Percentiles rank a stretch among this genome's conserved stretches.
Conservation (phyloP, 2,329 filamentous ascomycete genomes). For the Botrytis galanthina region DNA sequence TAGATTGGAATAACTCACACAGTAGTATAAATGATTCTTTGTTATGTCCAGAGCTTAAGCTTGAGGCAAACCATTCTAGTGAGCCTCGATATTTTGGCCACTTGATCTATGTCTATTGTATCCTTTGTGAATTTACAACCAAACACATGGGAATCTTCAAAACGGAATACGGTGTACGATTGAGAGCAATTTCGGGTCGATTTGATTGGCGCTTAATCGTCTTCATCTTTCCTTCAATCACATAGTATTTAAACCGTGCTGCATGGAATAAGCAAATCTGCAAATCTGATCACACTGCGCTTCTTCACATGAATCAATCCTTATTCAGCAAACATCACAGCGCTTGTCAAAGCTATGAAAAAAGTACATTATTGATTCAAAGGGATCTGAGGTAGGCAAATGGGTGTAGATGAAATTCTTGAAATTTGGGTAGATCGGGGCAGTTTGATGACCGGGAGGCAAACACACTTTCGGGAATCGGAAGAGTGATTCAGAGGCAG, state of each 20-base stretch:
- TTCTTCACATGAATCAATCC: slow-evolving; percentile 4
- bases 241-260: not conserved
- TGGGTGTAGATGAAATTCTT: not conserved
- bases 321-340: not conserved
- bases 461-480: not conserved
- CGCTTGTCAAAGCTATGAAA: slow-evolving; percentile 8
- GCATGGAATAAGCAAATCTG: not conserved
- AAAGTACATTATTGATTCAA: not conserved
- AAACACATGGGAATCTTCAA: not conserved
- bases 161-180: not conserved
- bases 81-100: not conserved
- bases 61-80: not conserved
- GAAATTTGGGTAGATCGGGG: not conserved
- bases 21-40: not conserved
- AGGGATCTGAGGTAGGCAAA: not conserved
- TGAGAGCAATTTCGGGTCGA: not conserved
- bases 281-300: slow-evolving; percentile 5
- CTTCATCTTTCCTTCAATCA: not conserved
- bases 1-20: not conserved
- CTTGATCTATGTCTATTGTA: slow-evolving; percentile 2
- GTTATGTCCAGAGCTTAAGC: not conserved
- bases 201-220: slow-evolving; percentile 2
- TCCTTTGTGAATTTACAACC: slow-evolving; percentile 1
- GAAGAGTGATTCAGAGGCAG: slow-evolving; percentile 1
- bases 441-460: not conserved